phyloP scores from a whole-genome alignment of 495 filamentous ascomycete genomes.

The Neurospora sublineolata region DNA sequence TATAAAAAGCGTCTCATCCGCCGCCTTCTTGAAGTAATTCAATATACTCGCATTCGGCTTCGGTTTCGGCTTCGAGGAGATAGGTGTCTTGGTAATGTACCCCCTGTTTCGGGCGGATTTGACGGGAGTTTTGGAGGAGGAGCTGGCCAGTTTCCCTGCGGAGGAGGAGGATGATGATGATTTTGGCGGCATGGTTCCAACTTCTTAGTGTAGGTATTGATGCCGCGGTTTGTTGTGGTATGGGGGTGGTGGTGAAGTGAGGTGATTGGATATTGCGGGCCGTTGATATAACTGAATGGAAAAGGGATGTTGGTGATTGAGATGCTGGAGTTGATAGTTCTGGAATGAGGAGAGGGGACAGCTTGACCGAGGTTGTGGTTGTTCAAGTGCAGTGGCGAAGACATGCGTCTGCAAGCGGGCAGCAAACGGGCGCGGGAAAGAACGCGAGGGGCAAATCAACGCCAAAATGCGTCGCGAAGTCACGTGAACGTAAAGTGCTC shows the following conservation, averaged over 20 bases:
- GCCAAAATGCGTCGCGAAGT: constrained; percentile 5
- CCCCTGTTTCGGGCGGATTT: not conserved
- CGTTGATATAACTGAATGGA: not conserved
- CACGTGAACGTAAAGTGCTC: constrained; percentile 3
- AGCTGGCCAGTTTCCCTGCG: not conserved
- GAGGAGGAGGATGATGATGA: not conserved
- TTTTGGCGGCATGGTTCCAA: not conserved
- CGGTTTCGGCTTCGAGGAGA: constrained; percentile 16
- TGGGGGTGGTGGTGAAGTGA: not conserved
- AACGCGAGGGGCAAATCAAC: not conserved
- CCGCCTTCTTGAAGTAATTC: constrained; percentile 70
- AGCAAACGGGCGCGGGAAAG: not conserved
- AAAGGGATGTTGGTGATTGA: not conserved
- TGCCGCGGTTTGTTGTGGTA: not conserved
- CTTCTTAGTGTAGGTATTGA: not conserved
- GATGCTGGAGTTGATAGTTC: not conserved
- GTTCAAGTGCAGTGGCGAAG: not conserved
- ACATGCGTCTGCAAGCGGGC: not conserved
- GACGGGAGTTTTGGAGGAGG: not conserved
- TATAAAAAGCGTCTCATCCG: constrained; percentile 30
- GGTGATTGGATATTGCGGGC: not conserved
- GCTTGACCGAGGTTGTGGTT: not conserved
- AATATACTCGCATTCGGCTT: constrained; percentile 61
- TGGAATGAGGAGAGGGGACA: not conserved
- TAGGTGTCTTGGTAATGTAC: not conserved